A percentile compares a stretch with the other conserved stretches of the same genome.
These are phyloP conservation scores for Gossypium schwendimanii DNA, from an alignment of 441 rosid species.

Conservation along the genomic window DNA sequence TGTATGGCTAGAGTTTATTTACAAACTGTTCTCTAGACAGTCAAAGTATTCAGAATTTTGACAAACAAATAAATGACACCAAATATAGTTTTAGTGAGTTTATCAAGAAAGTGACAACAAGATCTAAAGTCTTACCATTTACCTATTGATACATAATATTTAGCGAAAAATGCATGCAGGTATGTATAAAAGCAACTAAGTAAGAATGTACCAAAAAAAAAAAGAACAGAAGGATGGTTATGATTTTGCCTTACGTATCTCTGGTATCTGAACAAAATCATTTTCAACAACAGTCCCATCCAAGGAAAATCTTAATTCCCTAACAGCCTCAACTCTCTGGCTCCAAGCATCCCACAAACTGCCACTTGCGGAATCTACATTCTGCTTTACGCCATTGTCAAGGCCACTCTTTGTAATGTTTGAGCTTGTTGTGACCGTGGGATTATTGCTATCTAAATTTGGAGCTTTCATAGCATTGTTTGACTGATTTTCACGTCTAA, in stretches of 20 bases:
- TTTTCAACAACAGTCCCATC: constrained; percentile 52
- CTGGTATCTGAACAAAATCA: constrained; percentile 24
- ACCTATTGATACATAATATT: background rate
- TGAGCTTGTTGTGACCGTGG: constrained; percentile 26
- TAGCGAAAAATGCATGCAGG: background rate
- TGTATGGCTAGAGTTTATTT: background rate
- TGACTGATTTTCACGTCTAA: constrained; percentile 21
- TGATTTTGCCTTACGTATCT: constrained; percentile 37
- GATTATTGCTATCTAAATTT: constrained; percentile 16
- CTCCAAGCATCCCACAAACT: constrained; percentile 76
- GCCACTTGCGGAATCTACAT: constrained; percentile 24
- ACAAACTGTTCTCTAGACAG: background rate
- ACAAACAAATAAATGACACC: background rate
- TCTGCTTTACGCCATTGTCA: constrained; percentile 25
- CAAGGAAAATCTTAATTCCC: constrained; percentile 70
- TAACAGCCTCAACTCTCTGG: constrained; percentile 74
- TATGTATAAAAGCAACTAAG: background rate
- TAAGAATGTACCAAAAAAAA: background rate
- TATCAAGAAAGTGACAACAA: background rate
- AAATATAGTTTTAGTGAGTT: background rate
- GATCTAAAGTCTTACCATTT: background rate
- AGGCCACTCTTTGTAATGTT: constrained; percentile 21
- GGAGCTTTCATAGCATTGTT: constrained; percentile 26
- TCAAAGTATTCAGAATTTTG: background rate
- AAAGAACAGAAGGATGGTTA: background rate